A percentile compares a stretch with the other conserved stretches of the same genome.
These are phyloP conservation scores for Mangifera indica DNA, from an alignment of 345 rosid genomes.

Conservation along the genomic window DNA sequence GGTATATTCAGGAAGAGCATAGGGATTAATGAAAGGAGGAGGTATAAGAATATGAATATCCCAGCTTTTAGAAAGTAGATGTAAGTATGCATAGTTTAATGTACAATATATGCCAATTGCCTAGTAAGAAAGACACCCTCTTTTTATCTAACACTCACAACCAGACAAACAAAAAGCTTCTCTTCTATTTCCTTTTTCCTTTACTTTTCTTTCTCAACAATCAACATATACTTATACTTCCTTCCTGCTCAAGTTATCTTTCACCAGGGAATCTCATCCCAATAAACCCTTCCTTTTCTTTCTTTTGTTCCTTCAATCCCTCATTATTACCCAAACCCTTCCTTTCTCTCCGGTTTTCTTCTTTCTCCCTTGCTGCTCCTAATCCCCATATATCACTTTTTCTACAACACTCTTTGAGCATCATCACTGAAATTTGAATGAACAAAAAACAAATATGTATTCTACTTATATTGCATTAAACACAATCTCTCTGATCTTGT, in stretches of 20 bases:
- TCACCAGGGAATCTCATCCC: constrained; percentile 50
- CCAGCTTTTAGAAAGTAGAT: constrained; percentile 62
- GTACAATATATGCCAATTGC: constrained; percentile 55
- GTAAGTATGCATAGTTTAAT: constrained; percentile 36
- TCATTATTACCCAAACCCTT: constrained; percentile 39
- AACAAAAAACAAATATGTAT: background rate
- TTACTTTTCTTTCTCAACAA: constrained; percentile 19
- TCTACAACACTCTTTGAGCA: constrained; percentile 18
- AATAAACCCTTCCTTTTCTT: constrained; percentile 39
- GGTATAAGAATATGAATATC: constrained; percentile 30
- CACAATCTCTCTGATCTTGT: background rate
- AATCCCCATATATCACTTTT: constrained; percentile 30
- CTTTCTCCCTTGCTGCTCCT: constrained; percentile 28
- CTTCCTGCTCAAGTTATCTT: constrained; percentile 43
- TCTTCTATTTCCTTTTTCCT: constrained; percentile 30
- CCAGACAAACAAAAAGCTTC: constrained; percentile 56
- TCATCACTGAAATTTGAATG: background rate
- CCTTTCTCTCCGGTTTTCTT: constrained; percentile 37
- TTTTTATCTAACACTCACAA: constrained; percentile 28
- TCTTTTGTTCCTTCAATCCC: constrained; percentile 32
- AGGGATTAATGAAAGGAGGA: constrained; percentile 48
- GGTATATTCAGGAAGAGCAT: constrained; percentile 26
- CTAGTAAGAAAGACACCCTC: constrained; percentile 38
- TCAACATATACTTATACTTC: too few relatives aligned
- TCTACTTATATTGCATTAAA: background rate